Evolutionary conservation across 1,284 basidiomycete genomes (phyloP).

Genomic region (Pascua guehoae): DNA sequence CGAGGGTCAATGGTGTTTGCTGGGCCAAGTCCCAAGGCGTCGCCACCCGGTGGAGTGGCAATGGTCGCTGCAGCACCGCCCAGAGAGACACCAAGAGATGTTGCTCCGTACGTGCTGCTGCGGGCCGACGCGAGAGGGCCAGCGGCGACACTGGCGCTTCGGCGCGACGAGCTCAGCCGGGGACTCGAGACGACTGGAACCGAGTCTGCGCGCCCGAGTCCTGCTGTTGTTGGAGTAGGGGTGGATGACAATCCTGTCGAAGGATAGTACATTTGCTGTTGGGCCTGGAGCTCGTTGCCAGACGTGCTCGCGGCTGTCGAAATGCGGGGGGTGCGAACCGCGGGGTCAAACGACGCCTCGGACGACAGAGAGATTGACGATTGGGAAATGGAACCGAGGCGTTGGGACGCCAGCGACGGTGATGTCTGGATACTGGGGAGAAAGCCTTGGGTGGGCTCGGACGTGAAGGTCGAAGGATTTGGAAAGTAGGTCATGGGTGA

Average conservation of each 20-base stretch:
- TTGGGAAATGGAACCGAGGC: constrained; percentile 14
- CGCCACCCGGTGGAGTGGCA: background rate
- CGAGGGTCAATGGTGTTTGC: constrained; percentile 11
- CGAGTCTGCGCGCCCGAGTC: background rate
- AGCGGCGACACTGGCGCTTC: constrained; percentile 9
- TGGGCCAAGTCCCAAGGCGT: constrained; percentile 4
- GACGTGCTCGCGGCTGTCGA: background rate
- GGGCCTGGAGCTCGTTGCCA: constrained; percentile 8
- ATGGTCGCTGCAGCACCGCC: too few species aligned
- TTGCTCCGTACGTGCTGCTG: constrained; percentile 1
- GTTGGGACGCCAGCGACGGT: constrained; percentile 11
- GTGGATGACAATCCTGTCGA: background rate
- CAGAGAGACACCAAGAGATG: background rate
- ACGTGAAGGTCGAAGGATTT: constrained; percentile 36
- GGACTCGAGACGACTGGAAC: constrained; percentile 2
- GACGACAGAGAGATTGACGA: constrained; percentile 11
- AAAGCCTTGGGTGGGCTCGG: constrained; percentile 11
- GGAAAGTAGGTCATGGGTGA: constrained; percentile 46
- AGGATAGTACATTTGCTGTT: constrained; percentile 8
- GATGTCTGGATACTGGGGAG: constrained; percentile 14
- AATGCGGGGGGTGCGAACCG: constrained; percentile 8
- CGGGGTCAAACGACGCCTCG: constrained; percentile 5
- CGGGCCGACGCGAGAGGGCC: background rate
- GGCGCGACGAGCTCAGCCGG: constrained; percentile 6
- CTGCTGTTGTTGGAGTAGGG: background rate